These are phyloP conservation scores for Sophora flavescens DNA, from an alignment of 306 rosid species.

Conservation along the genomic window DNA sequence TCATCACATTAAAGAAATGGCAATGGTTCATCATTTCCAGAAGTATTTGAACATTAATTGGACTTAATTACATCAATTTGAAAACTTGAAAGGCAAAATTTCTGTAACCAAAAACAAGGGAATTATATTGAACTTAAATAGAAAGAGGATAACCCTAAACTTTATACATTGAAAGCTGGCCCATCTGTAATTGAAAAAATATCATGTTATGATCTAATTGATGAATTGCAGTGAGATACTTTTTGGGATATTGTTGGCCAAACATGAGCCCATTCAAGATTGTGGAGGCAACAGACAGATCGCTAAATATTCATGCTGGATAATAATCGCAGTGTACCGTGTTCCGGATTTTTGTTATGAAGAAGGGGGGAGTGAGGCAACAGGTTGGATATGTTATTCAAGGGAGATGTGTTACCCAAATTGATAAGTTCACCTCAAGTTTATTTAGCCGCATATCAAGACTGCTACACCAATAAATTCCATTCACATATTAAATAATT, in stretches of 20 bases:
- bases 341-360: conserved; percentile 4
- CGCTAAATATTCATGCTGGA: neutral
- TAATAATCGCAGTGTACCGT: neutral
- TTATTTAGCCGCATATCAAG: conserved; percentile 40
- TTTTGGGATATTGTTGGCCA: conserved; percentile 16
- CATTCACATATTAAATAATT: conserved; percentile 34
- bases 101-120: conserved; percentile 21
- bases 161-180: conserved; percentile 23
- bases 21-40: conserved; percentile 2
- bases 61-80: conserved; percentile 32
- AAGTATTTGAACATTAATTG: conserved; percentile 3
- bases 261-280: neutral
- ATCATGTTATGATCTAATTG: conserved; percentile 2
- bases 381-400: conserved; percentile 33
- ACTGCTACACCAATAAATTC: conserved; percentile 26
- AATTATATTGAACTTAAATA: conserved; percentile 10
- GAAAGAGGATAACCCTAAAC: conserved; percentile 1
- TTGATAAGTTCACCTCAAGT: conserved; percentile 25
- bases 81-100: conserved; percentile 19
- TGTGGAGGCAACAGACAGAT: conserved; percentile 8
- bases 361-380: conserved; percentile 26
- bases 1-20: conserved; percentile 16
- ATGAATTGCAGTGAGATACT: conserved; percentile 7
- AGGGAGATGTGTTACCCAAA: conserved; percentile 20
- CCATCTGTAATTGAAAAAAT: conserved; percentile 29